Evolutionary conservation across 352 stramenopile genomes (phyloP), one percentile per base, ranked within the genome.

Genomic region (Elongisporangium anandrum): DNA sequence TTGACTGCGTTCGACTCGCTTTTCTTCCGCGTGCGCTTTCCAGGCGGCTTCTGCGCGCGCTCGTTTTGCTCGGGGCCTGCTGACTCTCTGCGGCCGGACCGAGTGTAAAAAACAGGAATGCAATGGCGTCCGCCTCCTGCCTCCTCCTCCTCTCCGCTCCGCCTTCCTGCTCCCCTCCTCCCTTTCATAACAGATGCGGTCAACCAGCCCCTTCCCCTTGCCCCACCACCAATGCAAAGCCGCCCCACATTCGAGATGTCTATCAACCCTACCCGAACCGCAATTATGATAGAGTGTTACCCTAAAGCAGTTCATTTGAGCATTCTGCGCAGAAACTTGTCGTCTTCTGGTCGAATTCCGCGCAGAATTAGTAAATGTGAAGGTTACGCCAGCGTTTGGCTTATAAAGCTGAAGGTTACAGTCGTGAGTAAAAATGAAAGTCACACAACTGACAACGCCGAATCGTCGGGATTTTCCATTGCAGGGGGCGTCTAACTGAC

Each of bases 141-240:
- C 17, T 13, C 1, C 13, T 53, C 49, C 12, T 7, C 49, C 49
- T 26, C 49, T 13, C 15, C 49, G 24, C 34, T 45, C 34, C 10
- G 34, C 49, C 49, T 26, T 53, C 49, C 49, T 53, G 20, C 22
- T 53, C 49, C 49, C 49, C 49, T 26, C 49, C 12, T 53, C 49
- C 19, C 49, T 26, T 17, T 53, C 19, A 53, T 53, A 22, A 53
- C 49, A 26, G 20, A 53, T 53, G 19, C 19, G 19, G 20, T 53
- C 49, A 22, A 53, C 49, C 49, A 53, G 20, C 22, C 49, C 22
- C 49, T 53, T 53, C 34, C 34, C 34, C 34, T 45, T 12, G 34
- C 34, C 10, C 34, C 34, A 45, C 34, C 34, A 45, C 34, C 34
- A 45, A 45, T 45, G 13, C 34, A 41, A 41, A 41, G 29, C 29